Conservation (phyloP, 2,329 filamentous ascomycete species). For the Mariannaea elegans region DNA sequence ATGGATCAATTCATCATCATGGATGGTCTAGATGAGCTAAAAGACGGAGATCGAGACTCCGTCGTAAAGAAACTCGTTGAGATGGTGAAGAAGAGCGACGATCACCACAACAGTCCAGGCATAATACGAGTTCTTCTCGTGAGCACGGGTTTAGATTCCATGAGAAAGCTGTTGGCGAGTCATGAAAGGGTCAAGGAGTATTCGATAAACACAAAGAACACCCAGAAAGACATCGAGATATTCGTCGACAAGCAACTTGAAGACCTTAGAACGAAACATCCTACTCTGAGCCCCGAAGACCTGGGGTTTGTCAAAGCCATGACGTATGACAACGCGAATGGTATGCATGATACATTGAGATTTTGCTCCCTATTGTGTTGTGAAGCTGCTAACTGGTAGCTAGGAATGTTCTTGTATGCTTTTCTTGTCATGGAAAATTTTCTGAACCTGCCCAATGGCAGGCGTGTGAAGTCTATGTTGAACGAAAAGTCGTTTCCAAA, state of each 20-base stretch:
- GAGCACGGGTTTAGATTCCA: not conserved
- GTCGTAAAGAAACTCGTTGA: slow-evolving; percentile 38
- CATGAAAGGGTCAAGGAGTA: not conserved
- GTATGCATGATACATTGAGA: no score
- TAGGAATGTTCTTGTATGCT: slow-evolving; percentile 47
- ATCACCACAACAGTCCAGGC: not conserved
- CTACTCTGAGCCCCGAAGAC: not conserved
- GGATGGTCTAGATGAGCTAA: slow-evolving; percentile 56
- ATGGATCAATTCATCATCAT: slow-evolving; percentile 49
- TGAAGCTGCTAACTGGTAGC: not conserved
- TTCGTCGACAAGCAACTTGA: not conserved
- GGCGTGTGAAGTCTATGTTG: slow-evolving; percentile 18
- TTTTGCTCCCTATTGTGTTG: no score
- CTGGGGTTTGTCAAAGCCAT: not conserved
- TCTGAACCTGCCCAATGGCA: slow-evolving; percentile 26
- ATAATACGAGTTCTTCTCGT: slow-evolving; percentile 9
- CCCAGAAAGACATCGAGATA: slow-evolving; percentile 1
- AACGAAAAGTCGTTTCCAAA: not conserved
- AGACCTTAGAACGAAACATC: not conserved
- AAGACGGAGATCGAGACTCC: slow-evolving; percentile 38
- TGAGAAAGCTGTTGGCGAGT: not conserved
- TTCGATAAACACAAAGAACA: not conserved
- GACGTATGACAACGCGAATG: slow-evolving; percentile 1
- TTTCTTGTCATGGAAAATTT: slow-evolving; percentile 43
- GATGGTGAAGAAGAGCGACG: slow-evolving; percentile 8